These are phyloP conservation scores for Ophiostoma montium DNA, from an alignment of 2,329 filamentous ascomycete species.

Conservation along the genomic window DNA sequence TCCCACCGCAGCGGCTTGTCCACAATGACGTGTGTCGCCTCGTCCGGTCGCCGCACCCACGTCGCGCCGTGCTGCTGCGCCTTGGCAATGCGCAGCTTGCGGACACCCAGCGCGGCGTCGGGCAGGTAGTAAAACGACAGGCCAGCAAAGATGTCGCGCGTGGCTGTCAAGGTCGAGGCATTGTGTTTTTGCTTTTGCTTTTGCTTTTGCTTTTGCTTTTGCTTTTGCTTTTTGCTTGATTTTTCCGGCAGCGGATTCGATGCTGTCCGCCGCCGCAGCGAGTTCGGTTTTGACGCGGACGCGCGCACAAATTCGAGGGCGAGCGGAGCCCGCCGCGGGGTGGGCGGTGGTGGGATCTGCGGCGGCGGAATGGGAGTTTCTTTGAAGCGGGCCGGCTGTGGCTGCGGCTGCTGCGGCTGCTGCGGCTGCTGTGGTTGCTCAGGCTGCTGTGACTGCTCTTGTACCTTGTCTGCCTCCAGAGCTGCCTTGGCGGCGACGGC, in stretches of 20 bases:
- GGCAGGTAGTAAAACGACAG: constrained; percentile 68
- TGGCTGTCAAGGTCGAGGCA: constrained; percentile 13
- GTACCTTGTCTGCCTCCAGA: not conserved
- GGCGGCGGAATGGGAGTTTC: not conserved
- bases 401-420: not conserved
- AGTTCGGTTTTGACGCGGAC: too few relatives aligned
- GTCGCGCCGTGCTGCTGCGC: constrained; percentile 60
- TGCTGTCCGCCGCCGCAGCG: constrained; percentile 2
- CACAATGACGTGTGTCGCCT: constrained; percentile 66
- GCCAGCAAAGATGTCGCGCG: constrained; percentile 35
- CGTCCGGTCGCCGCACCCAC: constrained; percentile 47
- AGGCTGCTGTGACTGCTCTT: not conserved
- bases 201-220: too few relatives aligned
- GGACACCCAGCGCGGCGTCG: constrained; percentile 56
- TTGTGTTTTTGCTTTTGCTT: too few relatives aligned
- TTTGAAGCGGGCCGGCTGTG: not conserved
- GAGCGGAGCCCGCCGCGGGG: constrained; percentile 17
- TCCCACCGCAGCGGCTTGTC: constrained; percentile 53
- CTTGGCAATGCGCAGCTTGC: constrained; percentile 59
- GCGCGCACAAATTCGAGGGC: not conserved
- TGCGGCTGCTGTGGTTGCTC: not conserved
- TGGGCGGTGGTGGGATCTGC: not conserved
- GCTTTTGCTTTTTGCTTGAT: constrained; percentile 36
- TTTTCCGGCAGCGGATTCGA: constrained; percentile 5
- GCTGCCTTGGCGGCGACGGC: constrained; percentile 9